Percentiles rank a stretch among this genome's conserved stretches.
Conservation (phyloP, 768 basidiomycete genomes). For the Podaxis sp. region DNA sequence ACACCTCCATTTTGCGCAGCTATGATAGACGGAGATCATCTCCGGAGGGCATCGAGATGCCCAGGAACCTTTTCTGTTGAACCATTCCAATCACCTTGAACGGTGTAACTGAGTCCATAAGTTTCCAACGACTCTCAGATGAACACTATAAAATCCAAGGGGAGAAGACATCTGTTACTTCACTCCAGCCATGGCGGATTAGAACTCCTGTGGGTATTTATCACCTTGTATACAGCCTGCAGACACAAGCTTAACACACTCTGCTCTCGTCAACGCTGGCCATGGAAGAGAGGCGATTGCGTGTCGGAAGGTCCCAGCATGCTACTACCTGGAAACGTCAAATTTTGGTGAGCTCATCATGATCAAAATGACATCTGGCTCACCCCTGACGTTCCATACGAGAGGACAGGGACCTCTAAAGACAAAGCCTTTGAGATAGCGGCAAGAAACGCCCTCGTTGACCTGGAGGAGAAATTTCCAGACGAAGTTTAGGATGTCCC, state of each 20-base stretch:
- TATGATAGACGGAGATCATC: not conserved
- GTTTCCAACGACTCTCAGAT: not conserved
- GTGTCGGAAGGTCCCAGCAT: not conserved
- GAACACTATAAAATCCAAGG: not conserved
- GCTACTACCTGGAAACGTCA: not conserved
- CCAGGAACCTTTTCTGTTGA: not conserved
- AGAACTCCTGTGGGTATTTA: not conserved
- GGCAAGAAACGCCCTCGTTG: not conserved
- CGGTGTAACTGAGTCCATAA: not conserved
- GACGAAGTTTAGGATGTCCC: not conserved
- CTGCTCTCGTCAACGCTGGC: not conserved
- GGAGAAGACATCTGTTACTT: not conserved
- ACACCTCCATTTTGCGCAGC: too few relatives aligned
- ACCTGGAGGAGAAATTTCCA: not conserved
- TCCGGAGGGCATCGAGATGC: not conserved
- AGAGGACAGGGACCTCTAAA: not conserved
- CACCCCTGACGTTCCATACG: not conserved
- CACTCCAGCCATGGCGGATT: not conserved
- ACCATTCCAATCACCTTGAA: not conserved
- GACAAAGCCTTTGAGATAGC: not conserved
- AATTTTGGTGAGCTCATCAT: not conserved
- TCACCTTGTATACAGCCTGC: not conserved
- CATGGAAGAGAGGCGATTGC: not conserved
- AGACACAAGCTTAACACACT: conserved; percentile 4
- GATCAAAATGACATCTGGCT: not conserved